phyloP scores from a whole-genome alignment of 2,329 filamentous ascomycete species.

The Sporothrix globosa region DNA sequence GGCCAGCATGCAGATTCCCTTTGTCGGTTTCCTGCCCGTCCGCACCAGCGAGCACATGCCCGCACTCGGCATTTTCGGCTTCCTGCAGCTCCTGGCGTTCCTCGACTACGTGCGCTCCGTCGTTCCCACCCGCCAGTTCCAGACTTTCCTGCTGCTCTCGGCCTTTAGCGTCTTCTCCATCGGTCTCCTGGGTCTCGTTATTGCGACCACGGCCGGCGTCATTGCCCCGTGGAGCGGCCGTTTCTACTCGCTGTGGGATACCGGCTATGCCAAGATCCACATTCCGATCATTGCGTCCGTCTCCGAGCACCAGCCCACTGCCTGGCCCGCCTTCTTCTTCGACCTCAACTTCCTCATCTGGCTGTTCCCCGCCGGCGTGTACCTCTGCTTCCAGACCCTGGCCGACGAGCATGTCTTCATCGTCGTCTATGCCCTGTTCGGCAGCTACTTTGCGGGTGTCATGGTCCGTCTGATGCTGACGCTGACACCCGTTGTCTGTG shows the following conservation, averaged over 20 bases:
- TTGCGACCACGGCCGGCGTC: slow-evolving; percentile 82
- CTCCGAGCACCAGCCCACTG: slow-evolving; percentile 97
- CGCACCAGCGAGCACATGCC: slow-evolving; percentile 99
- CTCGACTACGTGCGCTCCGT: slow-evolving; percentile 88
- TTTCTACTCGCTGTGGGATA: slow-evolving; percentile 99
- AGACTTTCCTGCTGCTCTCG: slow-evolving; percentile 79
- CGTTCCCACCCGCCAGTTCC: slow-evolving; percentile 89
- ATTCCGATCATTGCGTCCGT: slow-evolving; percentile 99
- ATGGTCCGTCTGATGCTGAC: slow-evolving; percentile 99
- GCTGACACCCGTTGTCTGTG: slow-evolving; percentile 92
- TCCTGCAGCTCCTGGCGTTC: slow-evolving; percentile 90
- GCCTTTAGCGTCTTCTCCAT: slow-evolving; percentile 74
- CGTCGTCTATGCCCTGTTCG: slow-evolving; percentile 94
- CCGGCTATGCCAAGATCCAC: slow-evolving; percentile 97
- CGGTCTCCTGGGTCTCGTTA: slow-evolving; percentile 76
- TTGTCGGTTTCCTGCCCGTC: slow-evolving; percentile 95
- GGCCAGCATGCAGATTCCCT: slow-evolving; percentile 98
- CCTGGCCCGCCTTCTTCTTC: slow-evolving; percentile 99
- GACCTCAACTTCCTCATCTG: slow-evolving; percentile 98
- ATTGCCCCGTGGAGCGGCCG: slow-evolving; percentile 98
- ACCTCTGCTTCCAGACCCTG: slow-evolving; percentile 94
- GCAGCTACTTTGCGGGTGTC: slow-evolving; percentile 97
- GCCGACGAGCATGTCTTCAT: slow-evolving; percentile 97
- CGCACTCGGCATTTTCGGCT: slow-evolving; percentile 90
- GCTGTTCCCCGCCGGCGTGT: slow-evolving; percentile 81